A percentile compares a stretch with the other conserved stretches of the same genome.
These are phyloP conservation scores for Mycocentrospora acerina DNA, from an alignment of 2,329 filamentous ascomycete species.

Conservation along the genomic window DNA sequence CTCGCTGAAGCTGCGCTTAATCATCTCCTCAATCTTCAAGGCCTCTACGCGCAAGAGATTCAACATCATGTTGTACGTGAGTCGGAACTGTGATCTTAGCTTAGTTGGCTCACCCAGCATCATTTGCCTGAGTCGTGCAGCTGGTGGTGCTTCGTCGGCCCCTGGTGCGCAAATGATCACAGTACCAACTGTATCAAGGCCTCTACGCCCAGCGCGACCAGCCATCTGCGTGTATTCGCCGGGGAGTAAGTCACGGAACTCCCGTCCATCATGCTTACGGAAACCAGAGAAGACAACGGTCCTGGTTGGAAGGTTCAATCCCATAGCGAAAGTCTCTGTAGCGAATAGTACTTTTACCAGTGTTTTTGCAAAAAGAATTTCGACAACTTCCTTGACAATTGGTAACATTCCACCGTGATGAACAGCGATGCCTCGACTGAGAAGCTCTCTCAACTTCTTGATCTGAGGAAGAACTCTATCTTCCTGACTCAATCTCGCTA, in stretches of 20 bases:
- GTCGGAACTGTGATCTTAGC: conserved; percentile 88
- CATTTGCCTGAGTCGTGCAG: conserved; percentile 82
- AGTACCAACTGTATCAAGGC: conserved; percentile 86
- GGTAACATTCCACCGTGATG: conserved; percentile 93
- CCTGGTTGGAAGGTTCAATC: conserved; percentile 88
- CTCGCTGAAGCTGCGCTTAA: conserved; percentile 98
- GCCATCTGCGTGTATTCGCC: conserved; percentile 99
- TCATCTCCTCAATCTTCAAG: conserved; percentile 99
- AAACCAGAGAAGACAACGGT: conserved; percentile 98
- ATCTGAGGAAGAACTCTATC: conserved; percentile 92
- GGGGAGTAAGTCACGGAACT: conserved; percentile 85
- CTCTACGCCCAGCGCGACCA: conserved; percentile 87
- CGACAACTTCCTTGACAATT: conserved; percentile 96
- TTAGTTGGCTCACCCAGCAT: conserved; percentile 95
- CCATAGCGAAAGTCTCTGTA: conserved; percentile 98
- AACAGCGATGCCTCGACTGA: conserved; percentile 87
- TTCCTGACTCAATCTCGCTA: conserved; percentile 86
- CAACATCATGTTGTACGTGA: conserved; percentile 99
- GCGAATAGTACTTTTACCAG: conserved; percentile 96
- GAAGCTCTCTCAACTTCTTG: conserved; percentile 77
- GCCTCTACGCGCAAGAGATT: conserved; percentile 94
- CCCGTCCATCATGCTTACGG: conserved; percentile 91
- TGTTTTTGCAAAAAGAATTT: conserved; percentile 92
- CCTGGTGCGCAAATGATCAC: conserved; percentile 88
- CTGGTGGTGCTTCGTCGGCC: conserved; percentile 84